Evolutionary conservation across 306 rosid genomes (phyloP).

Genomic region (Dalbergia cochinchinensis): DNA sequence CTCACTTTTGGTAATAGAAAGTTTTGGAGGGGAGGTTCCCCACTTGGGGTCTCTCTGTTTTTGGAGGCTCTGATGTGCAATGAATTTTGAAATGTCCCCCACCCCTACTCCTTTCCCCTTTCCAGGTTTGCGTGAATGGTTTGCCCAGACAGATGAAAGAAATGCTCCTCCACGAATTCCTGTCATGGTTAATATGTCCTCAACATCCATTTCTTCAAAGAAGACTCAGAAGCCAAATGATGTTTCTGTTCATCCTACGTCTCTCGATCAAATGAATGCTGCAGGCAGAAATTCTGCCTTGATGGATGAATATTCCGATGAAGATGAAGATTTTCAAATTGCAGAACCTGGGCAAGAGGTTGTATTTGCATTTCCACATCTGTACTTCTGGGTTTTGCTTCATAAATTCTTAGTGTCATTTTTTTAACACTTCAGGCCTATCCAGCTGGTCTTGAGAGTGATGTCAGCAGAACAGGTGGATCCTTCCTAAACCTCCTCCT

Average conservation of each 20-base stretch:
- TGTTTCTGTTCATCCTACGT: constrained; percentile 55
- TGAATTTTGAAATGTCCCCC: constrained; percentile 18
- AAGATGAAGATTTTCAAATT: constrained; percentile 94
- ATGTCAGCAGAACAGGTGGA: constrained; percentile 72
- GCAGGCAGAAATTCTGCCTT: constrained; percentile 80
- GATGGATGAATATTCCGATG: constrained; percentile 97
- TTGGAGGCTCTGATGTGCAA: constrained; percentile 17
- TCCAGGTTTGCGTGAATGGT: constrained; percentile 95
- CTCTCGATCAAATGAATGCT: constrained; percentile 73
- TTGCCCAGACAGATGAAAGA: constrained; percentile 95
- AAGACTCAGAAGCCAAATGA: constrained; percentile 71
- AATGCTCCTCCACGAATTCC: constrained; percentile 96
- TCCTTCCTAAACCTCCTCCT: constrained; percentile 27
- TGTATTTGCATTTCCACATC: constrained; percentile 39
- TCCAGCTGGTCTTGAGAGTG: constrained; percentile 64
- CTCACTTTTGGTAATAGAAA: constrained; percentile 3
- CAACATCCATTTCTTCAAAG: constrained; percentile 78
- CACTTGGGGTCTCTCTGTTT: constrained; percentile 15
- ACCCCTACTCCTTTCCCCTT: constrained; percentile 14
- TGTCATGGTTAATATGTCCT: constrained; percentile 98
- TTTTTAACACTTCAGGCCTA: constrained; percentile 62
- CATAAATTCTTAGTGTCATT: constrained; percentile 32
- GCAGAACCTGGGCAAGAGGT: constrained; percentile 94
- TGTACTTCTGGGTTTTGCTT: constrained; percentile 31
- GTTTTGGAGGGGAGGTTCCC: constrained; percentile 26